A percentile compares a stretch with the other conserved stretches of the same genome.
These are phyloP conservation scores for Trichoderma gracile DNA, from an alignment of 2,329 filamentous ascomycete species.

Conservation along the genomic window DNA sequence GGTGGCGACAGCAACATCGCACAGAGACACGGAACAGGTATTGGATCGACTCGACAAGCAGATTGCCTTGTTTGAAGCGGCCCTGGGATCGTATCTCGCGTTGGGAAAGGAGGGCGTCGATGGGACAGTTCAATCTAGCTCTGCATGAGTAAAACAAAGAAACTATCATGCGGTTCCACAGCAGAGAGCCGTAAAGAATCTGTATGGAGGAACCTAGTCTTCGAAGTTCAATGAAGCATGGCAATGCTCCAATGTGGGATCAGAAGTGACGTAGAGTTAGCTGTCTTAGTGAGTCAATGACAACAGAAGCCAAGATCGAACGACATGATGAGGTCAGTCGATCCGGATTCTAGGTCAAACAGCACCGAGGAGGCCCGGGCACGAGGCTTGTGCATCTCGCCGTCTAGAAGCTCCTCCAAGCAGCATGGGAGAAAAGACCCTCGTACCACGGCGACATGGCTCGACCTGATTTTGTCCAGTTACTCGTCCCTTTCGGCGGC, in stretches of 20 bases:
- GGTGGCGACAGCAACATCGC: constrained; percentile 10
- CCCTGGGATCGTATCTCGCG: not conserved
- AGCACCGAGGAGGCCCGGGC: not conserved
- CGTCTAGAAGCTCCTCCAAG: not conserved
- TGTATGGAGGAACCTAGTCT: not conserved
- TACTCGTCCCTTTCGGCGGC: not conserved
- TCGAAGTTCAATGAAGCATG: not conserved
- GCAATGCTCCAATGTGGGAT: not conserved
- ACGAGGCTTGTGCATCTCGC: not conserved
- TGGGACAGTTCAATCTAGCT: not conserved
- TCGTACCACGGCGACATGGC: not conserved
- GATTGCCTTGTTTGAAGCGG: constrained; percentile 4
- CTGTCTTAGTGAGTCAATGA: constrained; percentile 4
- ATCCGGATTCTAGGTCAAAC: constrained; percentile 3
- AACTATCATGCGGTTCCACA: not conserved
- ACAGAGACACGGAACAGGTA: constrained; percentile 8
- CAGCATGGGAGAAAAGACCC: not conserved
- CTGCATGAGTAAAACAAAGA: not conserved
- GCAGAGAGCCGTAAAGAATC: not conserved
- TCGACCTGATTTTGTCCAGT: not conserved
- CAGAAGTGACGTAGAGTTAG: constrained; percentile 1
- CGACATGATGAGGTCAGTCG: constrained; percentile 10
- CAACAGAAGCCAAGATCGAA: not conserved
- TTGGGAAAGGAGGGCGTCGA: too few species aligned
- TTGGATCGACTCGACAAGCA: constrained; percentile 10